phyloP scores from a whole-genome alignment of 345 rosid species.

The Aquilaria yunnanensis region DNA sequence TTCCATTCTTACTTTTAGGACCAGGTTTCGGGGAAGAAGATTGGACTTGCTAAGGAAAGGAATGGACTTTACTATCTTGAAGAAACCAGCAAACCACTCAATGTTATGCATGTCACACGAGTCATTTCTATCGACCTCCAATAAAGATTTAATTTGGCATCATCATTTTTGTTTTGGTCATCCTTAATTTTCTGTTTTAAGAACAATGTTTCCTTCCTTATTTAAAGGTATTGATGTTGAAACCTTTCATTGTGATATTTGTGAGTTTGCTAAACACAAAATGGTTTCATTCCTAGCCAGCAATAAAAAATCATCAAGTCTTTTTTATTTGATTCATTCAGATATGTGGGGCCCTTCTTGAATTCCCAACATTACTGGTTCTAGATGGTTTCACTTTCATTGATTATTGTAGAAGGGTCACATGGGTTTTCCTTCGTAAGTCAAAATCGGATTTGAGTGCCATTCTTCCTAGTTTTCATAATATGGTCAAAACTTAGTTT shows the following conservation, averaged over 20 bases:
- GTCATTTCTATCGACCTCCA: no score
- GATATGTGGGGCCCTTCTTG: not conserved
- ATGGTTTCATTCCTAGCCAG: not conserved
- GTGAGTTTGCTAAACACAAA: conserved; percentile 1
- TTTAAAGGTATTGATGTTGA: not conserved
- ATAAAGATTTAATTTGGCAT: not conserved
- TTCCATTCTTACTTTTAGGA: not conserved
- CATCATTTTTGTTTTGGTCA: not conserved
- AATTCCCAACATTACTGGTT: not conserved
- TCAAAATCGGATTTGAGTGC: not conserved
- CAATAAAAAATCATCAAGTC: not conserved
- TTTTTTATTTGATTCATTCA: not conserved
- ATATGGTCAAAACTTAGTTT: not conserved
- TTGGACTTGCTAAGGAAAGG: conserved; percentile 1
- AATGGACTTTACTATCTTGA: not conserved
- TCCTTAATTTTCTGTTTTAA: not conserved
- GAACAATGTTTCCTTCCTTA: not conserved
- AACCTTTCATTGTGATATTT: not conserved
- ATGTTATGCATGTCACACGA: not conserved
- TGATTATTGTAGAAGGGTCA: not conserved
- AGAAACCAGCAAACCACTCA: no score
- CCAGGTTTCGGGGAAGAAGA: not conserved
- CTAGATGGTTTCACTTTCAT: not conserved
- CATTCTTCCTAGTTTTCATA: not conserved
- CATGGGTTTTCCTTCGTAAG: not conserved